Conservation (phyloP, 495 filamentous ascomycete species). For the Aspergillus sclerotioniger region DNA sequence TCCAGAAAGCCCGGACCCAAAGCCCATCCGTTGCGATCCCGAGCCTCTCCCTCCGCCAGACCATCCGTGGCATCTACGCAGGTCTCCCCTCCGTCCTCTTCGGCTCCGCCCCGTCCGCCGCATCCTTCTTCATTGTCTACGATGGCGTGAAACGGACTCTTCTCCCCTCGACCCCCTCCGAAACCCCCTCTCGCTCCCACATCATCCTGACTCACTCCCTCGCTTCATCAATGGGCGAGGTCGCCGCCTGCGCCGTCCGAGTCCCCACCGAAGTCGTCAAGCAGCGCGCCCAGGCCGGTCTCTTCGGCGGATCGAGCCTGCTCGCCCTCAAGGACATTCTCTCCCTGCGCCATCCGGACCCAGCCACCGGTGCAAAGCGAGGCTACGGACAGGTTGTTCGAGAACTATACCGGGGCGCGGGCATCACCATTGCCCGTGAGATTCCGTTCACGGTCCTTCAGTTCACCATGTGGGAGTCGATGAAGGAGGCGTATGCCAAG, state of each 20-base stretch:
- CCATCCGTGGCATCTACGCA: constrained; percentile 72
- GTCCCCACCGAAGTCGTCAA: constrained; percentile 97
- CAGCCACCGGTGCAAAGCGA: constrained; percentile 36
- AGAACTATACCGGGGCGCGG: constrained; percentile 88
- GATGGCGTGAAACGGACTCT: constrained; percentile 69
- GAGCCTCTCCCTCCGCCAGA: constrained; percentile 40
- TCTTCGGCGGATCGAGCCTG: constrained; percentile 54
- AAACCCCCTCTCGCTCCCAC: constrained; percentile 34
- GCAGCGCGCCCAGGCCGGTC: constrained; percentile 87
- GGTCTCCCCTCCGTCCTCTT: constrained; percentile 64
- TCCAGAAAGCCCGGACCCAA: constrained; percentile 80
- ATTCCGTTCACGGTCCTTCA: constrained; percentile 96
- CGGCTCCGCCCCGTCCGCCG: constrained; percentile 90
- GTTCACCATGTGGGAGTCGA: constrained; percentile 93
- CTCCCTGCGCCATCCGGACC: constrained; percentile 38
- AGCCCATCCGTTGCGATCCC: constrained; percentile 59
- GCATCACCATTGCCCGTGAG: constrained; percentile 89
- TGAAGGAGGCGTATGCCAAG: constrained; percentile 62
- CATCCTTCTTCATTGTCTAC: constrained; percentile 98
- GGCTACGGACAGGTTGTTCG: constrained; percentile 61
- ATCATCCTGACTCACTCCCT: constrained; percentile 66
- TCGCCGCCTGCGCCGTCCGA: constrained; percentile 87
- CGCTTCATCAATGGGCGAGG: constrained; percentile 84
- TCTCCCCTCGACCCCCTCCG: constrained; percentile 29
- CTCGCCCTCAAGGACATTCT: constrained; percentile 69